Percentiles rank a stretch among this genome's conserved stretches.
phyloP scores from a whole-genome alignment of 148 eudicot genomes.

The Hydrangea macrophylla region DNA sequence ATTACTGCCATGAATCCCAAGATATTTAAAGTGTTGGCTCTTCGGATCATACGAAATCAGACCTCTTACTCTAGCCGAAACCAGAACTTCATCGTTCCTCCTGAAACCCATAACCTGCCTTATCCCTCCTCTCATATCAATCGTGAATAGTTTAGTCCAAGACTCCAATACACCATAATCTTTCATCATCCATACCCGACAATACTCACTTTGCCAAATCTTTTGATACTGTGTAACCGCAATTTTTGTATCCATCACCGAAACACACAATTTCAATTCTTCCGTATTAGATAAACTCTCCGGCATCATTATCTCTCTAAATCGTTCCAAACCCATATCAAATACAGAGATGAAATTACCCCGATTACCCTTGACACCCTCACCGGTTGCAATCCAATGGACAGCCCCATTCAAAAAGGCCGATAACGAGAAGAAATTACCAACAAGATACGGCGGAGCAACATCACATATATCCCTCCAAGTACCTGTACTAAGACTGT shows the following conservation, averaged over 20 bases:
- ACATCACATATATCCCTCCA: slow-evolving; percentile 11
- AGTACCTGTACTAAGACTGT: slow-evolving; percentile 15
- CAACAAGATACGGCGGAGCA: background rate
- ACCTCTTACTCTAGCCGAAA: slow-evolving; percentile 13
- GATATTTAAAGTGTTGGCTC: slow-evolving; percentile 16
- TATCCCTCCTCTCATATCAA: slow-evolving; percentile 6
- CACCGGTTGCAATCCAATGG: slow-evolving; percentile 24
- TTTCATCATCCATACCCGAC: slow-evolving; percentile 32
- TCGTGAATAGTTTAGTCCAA: slow-evolving; percentile 26
- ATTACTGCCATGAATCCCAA: slow-evolving; percentile 21
- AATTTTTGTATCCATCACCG: background rate
- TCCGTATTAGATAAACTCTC: background rate
- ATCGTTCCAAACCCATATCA: slow-evolving; percentile 26
- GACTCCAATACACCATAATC: slow-evolving; percentile 26
- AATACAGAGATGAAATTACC: slow-evolving; percentile 20
- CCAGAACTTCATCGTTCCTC: background rate
- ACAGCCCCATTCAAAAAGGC: slow-evolving; percentile 19
- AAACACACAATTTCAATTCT: background rate
- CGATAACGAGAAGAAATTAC: slow-evolving; percentile 1
- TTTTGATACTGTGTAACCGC: slow-evolving; percentile 8
- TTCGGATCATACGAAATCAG: slow-evolving; percentile 23
- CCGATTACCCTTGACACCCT: background rate
- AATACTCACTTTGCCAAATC: slow-evolving; percentile 12
- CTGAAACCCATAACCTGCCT: slow-evolving; percentile 3
- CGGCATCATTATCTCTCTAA: slow-evolving; percentile 25